Conservation (phyloP, 2,329 filamentous ascomycete species). For the Zymoseptoria ardabiliae region DNA sequence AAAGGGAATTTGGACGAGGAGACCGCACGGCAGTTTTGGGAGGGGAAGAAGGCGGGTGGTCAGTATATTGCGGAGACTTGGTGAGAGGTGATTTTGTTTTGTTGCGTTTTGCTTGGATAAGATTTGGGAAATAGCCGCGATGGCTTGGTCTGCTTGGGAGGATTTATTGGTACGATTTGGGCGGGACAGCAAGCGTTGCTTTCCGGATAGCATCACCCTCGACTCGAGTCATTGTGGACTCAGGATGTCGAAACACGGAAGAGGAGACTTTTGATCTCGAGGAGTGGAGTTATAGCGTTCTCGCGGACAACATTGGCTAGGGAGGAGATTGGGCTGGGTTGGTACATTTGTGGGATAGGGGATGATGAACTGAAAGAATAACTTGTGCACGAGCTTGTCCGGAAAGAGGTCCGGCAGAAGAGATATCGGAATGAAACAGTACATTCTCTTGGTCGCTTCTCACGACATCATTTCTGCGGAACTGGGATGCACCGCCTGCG, state of each 20-base stretch:
- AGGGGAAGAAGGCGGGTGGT: conserved; percentile 80
- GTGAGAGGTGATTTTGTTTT: conserved; percentile 8
- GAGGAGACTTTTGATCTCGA: background rate
- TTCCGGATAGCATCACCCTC: background rate
- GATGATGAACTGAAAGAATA: background rate
- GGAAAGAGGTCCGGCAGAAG: background rate
- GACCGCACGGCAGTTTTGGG: conserved; percentile 83
- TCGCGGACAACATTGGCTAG: background rate
- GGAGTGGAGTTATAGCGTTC: background rate
- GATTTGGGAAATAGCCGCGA: background rate
- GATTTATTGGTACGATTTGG: background rate
- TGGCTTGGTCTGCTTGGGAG: background rate
- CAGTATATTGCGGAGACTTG: conserved; percentile 77
- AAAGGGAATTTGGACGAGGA: conserved; percentile 80
- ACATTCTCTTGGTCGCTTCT: background rate
- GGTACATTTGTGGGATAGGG: background rate
- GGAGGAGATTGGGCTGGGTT: background rate
- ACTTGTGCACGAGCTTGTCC: background rate
- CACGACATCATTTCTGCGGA: background rate
- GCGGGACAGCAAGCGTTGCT: background rate
- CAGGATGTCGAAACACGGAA: background rate
- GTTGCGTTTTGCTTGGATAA: background rate
- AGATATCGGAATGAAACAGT: background rate
- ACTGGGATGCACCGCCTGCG: too few relatives aligned
- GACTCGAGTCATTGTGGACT: background rate